These are phyloP conservation scores for Teratosphaeria nubilosa DNA, from an alignment of 2,329 filamentous ascomycete genomes.

Conservation along the genomic window DNA sequence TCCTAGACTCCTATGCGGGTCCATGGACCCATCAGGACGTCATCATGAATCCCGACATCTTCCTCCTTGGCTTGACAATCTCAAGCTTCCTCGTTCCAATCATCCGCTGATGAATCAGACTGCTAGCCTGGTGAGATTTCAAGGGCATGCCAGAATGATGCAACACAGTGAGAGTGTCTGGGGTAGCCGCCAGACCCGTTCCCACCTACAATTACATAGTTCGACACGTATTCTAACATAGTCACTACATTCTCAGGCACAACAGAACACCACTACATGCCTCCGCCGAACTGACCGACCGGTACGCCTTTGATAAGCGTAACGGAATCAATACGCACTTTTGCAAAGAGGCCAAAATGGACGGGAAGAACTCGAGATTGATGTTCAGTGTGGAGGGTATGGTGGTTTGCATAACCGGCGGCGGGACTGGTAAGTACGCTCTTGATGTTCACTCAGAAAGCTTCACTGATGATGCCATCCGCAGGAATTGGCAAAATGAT, in stretches of 20 bases:
- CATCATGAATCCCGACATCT: no score
- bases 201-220: no score
- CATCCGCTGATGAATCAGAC: background rate
- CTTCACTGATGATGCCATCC: conserved; percentile 5
- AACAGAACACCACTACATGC: background rate
- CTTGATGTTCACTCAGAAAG: background rate
- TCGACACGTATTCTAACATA: background rate
- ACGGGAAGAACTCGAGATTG: background rate
- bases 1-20: no score
- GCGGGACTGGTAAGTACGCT: conserved; percentile 36
- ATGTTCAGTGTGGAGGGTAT: conserved; percentile 45
- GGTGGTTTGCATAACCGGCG: conserved; percentile 45
- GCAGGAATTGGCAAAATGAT: conserved; percentile 38
- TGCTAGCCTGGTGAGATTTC: background rate
- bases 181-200: no score
- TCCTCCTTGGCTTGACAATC: no score
- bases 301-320: background rate
- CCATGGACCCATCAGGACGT: no score
- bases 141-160: background rate
- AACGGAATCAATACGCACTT: background rate
- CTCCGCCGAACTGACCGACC: background rate
- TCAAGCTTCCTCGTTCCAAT: no score
- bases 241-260: no score
- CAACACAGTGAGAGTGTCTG: background rate
- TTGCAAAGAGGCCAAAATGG: background rate